Evolutionary conservation across 148 eudicot genomes (phyloP), one percentile per base, ranked within the genome.

Genomic region (Rhododendron simsii): DNA sequence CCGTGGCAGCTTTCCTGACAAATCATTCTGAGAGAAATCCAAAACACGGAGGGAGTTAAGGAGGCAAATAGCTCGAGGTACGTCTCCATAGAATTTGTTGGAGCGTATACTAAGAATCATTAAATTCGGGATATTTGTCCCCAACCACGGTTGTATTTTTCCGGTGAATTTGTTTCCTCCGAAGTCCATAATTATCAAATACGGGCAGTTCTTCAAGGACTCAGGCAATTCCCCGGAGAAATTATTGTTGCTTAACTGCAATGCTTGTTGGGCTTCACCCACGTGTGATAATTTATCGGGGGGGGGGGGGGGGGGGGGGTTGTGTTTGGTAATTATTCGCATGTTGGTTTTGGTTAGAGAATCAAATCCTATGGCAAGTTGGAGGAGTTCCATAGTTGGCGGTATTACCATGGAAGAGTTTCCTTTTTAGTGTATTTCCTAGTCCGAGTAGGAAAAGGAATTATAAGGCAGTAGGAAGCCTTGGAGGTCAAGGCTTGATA

Each of bases 1-100:
- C 0, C 11, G 7, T 20, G 87, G 85, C 48, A 88, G 69, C 5
- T 1, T 53, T 78, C 86, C 89, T 35, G 89, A 81, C 2, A 85
- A 28, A 12, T 41, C 1, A 69, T 88, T 85, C 7, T 55, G 23
- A 76, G 89, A 87, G 47, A 84, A 47, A 50, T 87, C 89, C 85
- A 80, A 86, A 2, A 86, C 9, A 4, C 65, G 87, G 16, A 86
- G 20, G 3, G 33, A 13, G n/a, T 21, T 37, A 16, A 87, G 87
- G 16, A 47, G 55, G n/a, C 89, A 84, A 8, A 87, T 80, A 23
- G 15, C n/a, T 0, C 11, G 14, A 81, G 89, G 87, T 15, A 87
- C 55, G 28, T 33, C 50, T 61, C 89, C 89, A 55, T 44, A 5
- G 15, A 87, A 71, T 9, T 73, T 26, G 76, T 85, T 84, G 67